These are phyloP conservation scores for Gentiana macrophylla DNA, from an alignment of 257 asterid species.

Conservation along the genomic window DNA sequence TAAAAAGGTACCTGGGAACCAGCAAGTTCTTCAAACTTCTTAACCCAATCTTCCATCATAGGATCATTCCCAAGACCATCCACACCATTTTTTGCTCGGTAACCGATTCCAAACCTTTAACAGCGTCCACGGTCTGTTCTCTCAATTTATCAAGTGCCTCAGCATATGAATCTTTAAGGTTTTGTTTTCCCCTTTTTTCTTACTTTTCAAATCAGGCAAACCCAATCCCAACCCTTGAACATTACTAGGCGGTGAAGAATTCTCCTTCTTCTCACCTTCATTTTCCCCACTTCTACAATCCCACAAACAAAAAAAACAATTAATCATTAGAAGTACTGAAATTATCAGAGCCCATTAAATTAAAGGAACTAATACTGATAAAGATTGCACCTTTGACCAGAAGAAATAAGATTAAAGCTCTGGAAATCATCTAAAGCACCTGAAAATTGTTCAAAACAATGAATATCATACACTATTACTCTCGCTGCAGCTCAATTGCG, in stretches of 20 bases:
- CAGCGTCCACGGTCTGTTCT: conserved; percentile 65
- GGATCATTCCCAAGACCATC: conserved; percentile 61
- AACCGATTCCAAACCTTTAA: conserved; percentile 75
- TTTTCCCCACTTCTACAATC: conserved; percentile 30
- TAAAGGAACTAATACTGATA: neutral
- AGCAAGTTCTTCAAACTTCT: conserved; percentile 97
- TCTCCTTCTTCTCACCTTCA: conserved; percentile 39
- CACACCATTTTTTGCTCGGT: conserved; percentile 35
- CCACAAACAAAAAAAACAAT: conserved; percentile 4
- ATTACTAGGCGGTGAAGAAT: conserved; percentile 20
- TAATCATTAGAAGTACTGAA: neutral
- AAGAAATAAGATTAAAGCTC: conserved; percentile 70
- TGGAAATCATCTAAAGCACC: conserved; percentile 99
- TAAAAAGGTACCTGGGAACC: conserved; percentile 60
- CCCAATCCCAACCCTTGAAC: conserved; percentile 93
- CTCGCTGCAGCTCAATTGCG: too few species aligned
- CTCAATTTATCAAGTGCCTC: conserved; percentile 97
- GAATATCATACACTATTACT: neutral
- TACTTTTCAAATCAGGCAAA: conserved; percentile 79
- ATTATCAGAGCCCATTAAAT: conserved; percentile 5
- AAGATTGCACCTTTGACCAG: conserved; percentile 40
- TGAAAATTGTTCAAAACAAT: conserved; percentile 20
- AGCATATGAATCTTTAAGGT: conserved; percentile 60
- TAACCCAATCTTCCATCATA: conserved; percentile 90
- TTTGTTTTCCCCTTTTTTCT: conserved; percentile 83